Evolutionary conservation across 1,284 basidiomycete genomes (phyloP), one percentile per base, ranked within the genome.

Genomic region (Trichosporon asahii): DNA sequence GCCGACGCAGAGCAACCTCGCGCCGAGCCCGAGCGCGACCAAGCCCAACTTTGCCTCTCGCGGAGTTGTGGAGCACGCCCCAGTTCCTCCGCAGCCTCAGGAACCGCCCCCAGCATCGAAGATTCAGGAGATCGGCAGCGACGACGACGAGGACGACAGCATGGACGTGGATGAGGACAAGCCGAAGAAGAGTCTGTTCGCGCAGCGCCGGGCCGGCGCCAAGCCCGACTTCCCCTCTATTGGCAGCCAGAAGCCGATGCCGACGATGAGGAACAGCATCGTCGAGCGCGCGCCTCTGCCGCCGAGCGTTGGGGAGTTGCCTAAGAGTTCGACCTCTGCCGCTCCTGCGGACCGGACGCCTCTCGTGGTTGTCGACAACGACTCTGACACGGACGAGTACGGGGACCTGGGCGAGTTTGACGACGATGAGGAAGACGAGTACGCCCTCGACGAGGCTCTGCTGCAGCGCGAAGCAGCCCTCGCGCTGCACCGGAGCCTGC

Each of bases 371-470:
- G 67, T 63, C 18, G 70, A 74, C 64, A 66, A 73, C 67, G 74
- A 76, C 25, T 74, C 74, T 2, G 76, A 76, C 15, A 73, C 74
- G 14, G 73, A 76, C 15, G 76, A 77, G 9, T 76, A 77, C 18
- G 79, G 77, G 9, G 80, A 80, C 23, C 69, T 77, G 12, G 73
- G 72, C 68, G 76, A 79, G n/a, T 77, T 73, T 46, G 72, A 70
- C 18, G 74, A 76, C 15, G 78, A 75, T 7, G 78, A 79, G 21
- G 79, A 81, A 53, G 81, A 82, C 71, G 81, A 81, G 69, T 81
- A 81, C 68, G 77, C 79, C 64, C 73, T 82, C 12, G 80, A 82
- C 67, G 78, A 82, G 57, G 81, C 80, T 11, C 70, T 82, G 0
- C 74, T 81, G 12, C 77, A 76, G 14, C 72, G 81, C 29, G 80